phyloP scores from a whole-genome alignment of 2,329 filamentous ascomycete genomes.

The Diplodia scrobiculata region DNA sequence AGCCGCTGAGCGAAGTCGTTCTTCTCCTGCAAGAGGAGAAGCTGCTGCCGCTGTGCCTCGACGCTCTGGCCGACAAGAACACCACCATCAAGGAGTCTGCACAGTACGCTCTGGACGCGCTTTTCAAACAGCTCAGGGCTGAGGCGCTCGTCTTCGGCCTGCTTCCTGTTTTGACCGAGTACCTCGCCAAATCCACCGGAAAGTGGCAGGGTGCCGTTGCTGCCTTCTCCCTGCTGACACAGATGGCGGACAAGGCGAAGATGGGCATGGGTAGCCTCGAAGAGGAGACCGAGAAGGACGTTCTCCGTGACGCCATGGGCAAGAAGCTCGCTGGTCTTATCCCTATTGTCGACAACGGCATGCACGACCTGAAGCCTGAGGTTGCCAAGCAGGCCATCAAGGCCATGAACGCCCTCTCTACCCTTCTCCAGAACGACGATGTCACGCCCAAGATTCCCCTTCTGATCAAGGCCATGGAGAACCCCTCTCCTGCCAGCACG shows the following conservation, averaged over 20 bases:
- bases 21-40: conserved; percentile 80
- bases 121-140: conserved; percentile 76
- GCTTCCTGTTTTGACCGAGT: conserved; percentile 72
- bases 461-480: conserved; percentile 91
- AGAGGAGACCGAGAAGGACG: conserved; percentile 82
- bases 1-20: conserved; percentile 76
- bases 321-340: conserved; percentile 83
- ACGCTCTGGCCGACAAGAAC: conserved; percentile 87
- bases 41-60: conserved; percentile 72
- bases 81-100: conserved; percentile 85
- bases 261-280: conserved; percentile 81
- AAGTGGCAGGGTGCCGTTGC: conserved; percentile 98
- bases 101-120: conserved; percentile 87
- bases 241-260: conserved; percentile 93
- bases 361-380: conserved; percentile 95
- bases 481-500: conserved; percentile 82
- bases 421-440: conserved; percentile 93
- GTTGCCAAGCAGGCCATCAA: conserved; percentile 81
- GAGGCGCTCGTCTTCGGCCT: conserved; percentile 84
- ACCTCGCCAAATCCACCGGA: conserved; percentile 79
- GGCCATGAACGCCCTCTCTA: conserved; percentile 88
- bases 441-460: conserved; percentile 89
- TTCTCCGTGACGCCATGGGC: conserved; percentile 88
- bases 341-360: conserved; percentile 84
- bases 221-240: conserved; percentile 79